These are phyloP conservation scores for Aspergillus flavus DNA, from an alignment of 2,329 filamentous ascomycete species.

Conservation along the genomic window DNA sequence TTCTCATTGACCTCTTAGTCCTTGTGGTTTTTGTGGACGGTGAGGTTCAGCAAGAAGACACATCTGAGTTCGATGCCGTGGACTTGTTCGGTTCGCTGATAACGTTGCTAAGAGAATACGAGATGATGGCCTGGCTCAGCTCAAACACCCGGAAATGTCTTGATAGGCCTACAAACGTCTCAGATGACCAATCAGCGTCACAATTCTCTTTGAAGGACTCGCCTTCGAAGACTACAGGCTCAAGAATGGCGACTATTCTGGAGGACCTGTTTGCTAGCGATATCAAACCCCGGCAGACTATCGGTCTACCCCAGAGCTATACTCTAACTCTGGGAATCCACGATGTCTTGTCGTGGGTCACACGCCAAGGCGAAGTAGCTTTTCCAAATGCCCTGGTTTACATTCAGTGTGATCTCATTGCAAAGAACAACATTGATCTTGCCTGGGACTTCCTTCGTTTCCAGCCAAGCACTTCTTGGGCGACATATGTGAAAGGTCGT, in stretches of 20 bases:
- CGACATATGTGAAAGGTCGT: constrained; percentile 80
- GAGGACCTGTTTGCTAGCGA: constrained; percentile 49
- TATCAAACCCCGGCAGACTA: constrained; percentile 45
- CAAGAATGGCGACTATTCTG: constrained; percentile 40
- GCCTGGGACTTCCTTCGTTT: constrained; percentile 69
- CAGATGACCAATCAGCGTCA: constrained; percentile 27
- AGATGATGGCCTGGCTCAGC: constrained; percentile 68
- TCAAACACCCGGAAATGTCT: constrained; percentile 41
- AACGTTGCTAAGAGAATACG: constrained; percentile 69
- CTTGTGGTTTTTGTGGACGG: constrained; percentile 85
- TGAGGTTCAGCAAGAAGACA: constrained; percentile 73
- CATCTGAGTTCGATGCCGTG: constrained; percentile 65
- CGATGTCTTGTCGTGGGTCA: constrained; percentile 49
- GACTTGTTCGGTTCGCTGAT: constrained; percentile 67
- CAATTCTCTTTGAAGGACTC: constrained; percentile 30
- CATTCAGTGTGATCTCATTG: constrained; percentile 68
- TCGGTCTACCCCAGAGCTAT: constrained; percentile 45
- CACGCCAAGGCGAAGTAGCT: constrained; percentile 57
- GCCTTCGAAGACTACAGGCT: constrained; percentile 23
- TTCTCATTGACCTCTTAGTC: constrained; percentile 80
- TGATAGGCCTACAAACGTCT: constrained; percentile 24
- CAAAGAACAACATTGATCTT: constrained; percentile 67
- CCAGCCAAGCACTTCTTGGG: constrained; percentile 60
- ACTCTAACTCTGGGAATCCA: constrained; percentile 46
- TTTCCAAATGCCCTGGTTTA: constrained; percentile 66